Percentiles rank a stretch among this genome's conserved stretches.
phyloP scores from a whole-genome alignment of 768 basidiomycete genomes.

The Podaxis rugospora region DNA sequence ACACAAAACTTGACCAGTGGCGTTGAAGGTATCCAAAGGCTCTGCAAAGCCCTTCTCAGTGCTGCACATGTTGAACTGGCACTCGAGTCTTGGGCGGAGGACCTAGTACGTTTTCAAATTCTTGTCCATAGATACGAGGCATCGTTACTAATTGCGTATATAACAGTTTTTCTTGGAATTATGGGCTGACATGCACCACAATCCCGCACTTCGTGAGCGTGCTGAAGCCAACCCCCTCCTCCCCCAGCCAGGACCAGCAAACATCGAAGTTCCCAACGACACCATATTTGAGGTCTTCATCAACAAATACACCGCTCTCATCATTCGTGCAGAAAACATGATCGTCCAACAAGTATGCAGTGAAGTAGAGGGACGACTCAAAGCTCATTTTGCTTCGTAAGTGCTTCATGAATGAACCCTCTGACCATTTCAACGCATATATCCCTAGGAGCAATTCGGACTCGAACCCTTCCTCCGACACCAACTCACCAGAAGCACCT shows the following conservation, averaged over 20 bases:
- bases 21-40: conserved; percentile 73
- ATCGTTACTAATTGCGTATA: not conserved
- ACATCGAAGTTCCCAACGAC: conserved; percentile 39
- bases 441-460: not conserved
- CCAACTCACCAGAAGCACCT: conserved; percentile 1
- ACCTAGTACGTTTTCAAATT: conserved; percentile 52
- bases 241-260: conserved; percentile 34
- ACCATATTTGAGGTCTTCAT: conserved; percentile 81
- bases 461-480: not conserved
- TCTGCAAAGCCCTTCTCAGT: conserved; percentile 85
- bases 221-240: conserved; percentile 46
- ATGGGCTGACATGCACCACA: conserved; percentile 72
- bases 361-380: conserved; percentile 77
- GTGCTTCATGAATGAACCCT: not conserved
- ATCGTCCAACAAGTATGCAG: conserved; percentile 75
- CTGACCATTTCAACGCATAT: not conserved
- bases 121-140: not conserved
- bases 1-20: conserved; percentile 72
- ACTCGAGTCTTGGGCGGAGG: conserved; percentile 86
- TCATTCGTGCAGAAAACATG: conserved; percentile 80
- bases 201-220: conserved; percentile 51
- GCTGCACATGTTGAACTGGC: conserved; percentile 66
- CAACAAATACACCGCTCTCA: conserved; percentile 55
- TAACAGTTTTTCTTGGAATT: conserved; percentile 88
- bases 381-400: conserved; percentile 62